These are phyloP conservation scores for Skeletonema menzelii DNA, from an alignment of 108 stramenopile genomes.

Conservation along the genomic window DNA sequence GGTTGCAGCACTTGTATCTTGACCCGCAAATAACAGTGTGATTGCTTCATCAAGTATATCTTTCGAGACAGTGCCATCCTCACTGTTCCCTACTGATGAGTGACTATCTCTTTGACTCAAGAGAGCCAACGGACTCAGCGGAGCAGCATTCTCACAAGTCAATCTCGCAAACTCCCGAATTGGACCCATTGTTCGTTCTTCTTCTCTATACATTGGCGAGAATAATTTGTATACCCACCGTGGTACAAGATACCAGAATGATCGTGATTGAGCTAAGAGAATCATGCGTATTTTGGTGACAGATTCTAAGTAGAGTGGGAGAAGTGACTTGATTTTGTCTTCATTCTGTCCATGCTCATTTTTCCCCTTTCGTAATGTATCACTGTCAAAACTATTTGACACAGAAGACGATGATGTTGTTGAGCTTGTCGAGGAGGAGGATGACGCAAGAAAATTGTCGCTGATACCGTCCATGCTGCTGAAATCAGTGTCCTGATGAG, in stretches of 20 bases:
- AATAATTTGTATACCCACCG: slow-evolving; percentile 79
- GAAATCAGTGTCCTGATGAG: slow-evolving; percentile 49
- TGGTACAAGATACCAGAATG: slow-evolving; percentile 87
- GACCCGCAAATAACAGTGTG: slow-evolving; percentile 92
- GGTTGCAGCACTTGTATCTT: slow-evolving; percentile 94
- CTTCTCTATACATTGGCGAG: slow-evolving; percentile 79
- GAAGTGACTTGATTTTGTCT: slow-evolving; percentile 28
- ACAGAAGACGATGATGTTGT: slow-evolving; percentile 3
- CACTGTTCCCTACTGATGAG: slow-evolving; percentile 5
- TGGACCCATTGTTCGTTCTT: slow-evolving; percentile 76
- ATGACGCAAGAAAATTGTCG: neutral
- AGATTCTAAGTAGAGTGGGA: slow-evolving; percentile 73
- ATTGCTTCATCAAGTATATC: slow-evolving; percentile 87
- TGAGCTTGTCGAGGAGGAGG: slow-evolving; percentile 3
- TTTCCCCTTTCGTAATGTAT: neutral
- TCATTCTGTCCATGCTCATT: neutral
- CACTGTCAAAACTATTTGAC: neutral
- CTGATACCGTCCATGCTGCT: neutral
- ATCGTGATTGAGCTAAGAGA: slow-evolving; percentile 88
- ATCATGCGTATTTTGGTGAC: slow-evolving; percentile 91
- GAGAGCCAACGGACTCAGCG: slow-evolving; percentile 60
- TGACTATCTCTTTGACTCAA: slow-evolving; percentile 49
- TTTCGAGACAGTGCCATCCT: slow-evolving; percentile 22
- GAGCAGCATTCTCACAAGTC: slow-evolving; percentile 65
- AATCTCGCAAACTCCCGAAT: slow-evolving; percentile 76